These are phyloP conservation scores for Postia placenta DNA, from an alignment of 768 basidiomycete genomes.

Conservation along the genomic window DNA sequence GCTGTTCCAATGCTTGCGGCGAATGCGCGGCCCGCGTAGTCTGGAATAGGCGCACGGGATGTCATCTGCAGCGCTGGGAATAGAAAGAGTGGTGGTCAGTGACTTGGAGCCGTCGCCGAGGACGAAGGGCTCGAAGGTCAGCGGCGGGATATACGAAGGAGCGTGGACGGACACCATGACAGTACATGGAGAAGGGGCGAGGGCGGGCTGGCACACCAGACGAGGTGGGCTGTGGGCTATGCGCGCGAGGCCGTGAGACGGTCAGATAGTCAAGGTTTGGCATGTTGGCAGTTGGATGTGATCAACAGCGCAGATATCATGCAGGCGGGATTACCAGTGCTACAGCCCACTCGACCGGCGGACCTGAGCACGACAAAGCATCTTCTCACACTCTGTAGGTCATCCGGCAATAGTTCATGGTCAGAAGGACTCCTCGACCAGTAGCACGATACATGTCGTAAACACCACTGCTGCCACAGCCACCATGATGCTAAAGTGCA, in stretches of 20 bases:
- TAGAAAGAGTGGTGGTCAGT: not conserved
- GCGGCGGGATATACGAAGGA: slow-evolving; percentile 1
- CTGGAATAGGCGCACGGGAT: not conserved
- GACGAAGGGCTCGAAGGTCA: slow-evolving; percentile 3
- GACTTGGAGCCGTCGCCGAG: not conserved
- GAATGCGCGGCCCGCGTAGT: slow-evolving; percentile 2
- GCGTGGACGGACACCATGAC: slow-evolving; percentile 5
- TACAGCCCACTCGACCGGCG: not conserved
- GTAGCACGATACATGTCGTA: slow-evolving; percentile 15
- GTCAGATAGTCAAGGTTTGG: not conserved
- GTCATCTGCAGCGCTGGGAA: not conserved
- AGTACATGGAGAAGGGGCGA: slow-evolving; percentile 1
- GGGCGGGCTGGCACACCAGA: not conserved
- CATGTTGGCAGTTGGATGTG: not conserved
- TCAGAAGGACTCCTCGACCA: not conserved
- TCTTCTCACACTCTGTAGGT: not conserved
- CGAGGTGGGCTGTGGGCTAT: not conserved
- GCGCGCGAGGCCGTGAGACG: slow-evolving; percentile 1
- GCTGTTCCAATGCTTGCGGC: not conserved
- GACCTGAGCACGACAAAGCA: not conserved
- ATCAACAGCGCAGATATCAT: not conserved
- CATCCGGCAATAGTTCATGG: not conserved
- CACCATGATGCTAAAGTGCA: slow-evolving; percentile 23
- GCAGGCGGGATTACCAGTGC: not conserved
- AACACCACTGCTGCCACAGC: slow-evolving; percentile 20